Evolutionary conservation across 495 filamentous ascomycete genomes (phyloP), one percentile per base, ranked within the genome.

Genomic region (Jackrogersella multiformis): DNA sequence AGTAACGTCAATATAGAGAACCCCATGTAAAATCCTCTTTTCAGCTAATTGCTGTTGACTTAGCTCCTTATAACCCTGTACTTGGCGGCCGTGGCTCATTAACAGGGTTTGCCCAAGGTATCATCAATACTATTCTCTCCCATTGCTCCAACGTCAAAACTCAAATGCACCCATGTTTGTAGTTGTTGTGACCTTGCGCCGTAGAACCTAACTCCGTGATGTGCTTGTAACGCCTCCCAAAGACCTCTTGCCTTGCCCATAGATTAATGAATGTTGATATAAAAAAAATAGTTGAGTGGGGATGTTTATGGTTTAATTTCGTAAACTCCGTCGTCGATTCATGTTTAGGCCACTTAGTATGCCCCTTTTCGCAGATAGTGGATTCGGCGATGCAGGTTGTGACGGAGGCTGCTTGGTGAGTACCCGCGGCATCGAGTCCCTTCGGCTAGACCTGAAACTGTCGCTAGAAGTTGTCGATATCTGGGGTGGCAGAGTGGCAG

Each of bases 271-370:
- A 57, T 53, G 39, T 38, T 10, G 34, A 24, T 35, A 36, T 36
- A 5, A 18, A 2, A 20, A 23, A 36, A n/a, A 18, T 18, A 10
- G 20, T 5, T 30, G 21, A 10, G 51, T 52, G 41, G 41, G 6
- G 13, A 30, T 32, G 41, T 36, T 75, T 24, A 74, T 24, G 64
- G 32, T 64, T 74, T 79, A 56, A 81, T 69, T n/a, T 56, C 74
- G 81, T 64, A 74, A 73, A 60, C 79, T 74, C 61, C 78, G 73
- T 35, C 73, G 67, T 41, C 70, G 56, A 36, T 61, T 71, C 35
- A 76, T 78, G 8, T 74, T 71, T 18, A 82, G 62, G 4, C 78
- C 76, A 57, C 79, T 79, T 24, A 82, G 61, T 42, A 82, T 66
- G 9, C 80, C 76, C 67, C 70, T 76, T 67, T 74, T 80, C 1